Evolutionary conservation across 176 grass and related monocot species (phyloP), one percentile per base, ranked within the genome.

Genomic region (Eleusine coracana): DNA sequence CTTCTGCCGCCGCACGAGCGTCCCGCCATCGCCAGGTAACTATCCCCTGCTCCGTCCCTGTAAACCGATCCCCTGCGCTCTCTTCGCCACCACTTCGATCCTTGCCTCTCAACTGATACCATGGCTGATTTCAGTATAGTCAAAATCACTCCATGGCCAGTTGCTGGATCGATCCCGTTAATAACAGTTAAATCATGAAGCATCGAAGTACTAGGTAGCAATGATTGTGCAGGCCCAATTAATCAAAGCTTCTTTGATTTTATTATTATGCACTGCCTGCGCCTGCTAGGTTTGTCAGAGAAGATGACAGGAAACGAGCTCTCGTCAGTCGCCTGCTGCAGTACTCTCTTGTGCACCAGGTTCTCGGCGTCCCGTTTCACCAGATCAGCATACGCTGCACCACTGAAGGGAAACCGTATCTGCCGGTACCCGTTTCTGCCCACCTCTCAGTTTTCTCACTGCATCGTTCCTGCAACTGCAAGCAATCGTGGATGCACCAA

Each of bases 291-390:
- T 93, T 95, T 29, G 74, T 87, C 17, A 92, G 50, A 48, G 78
- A 90, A 23, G 90, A 93, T 3, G 95, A 98, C 76, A 91, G 84
- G 79, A 98, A 98, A 66, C 88, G 88, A 37, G 90, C 92, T 10
- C 82, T 98, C 69, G 49, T 98, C 68, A 95, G 92, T 10, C 78
- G 89, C n/a, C 80, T 98, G 59, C 87, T 98, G 40, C 91, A 95
- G 71, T 93, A 89, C 76, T 75, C 81, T 1, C 84, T 98, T 31
- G 86, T 91, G 59, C 88, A 74, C 76, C 78, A 84, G 37, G 84
- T 84, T 61, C 79, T 98, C 10, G 68, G 69, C 69, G 80, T 91
- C 20, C 87, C 96, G 0, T 80, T 88, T 23, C 84, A 83, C 21
- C 86, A 82, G 52, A 95, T 93, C 65, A 65, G 34, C 70, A 86